phyloP scores from a whole-genome alignment of 2,329 filamentous ascomycete genomes.

The Ophiostoma piceae region DNA sequence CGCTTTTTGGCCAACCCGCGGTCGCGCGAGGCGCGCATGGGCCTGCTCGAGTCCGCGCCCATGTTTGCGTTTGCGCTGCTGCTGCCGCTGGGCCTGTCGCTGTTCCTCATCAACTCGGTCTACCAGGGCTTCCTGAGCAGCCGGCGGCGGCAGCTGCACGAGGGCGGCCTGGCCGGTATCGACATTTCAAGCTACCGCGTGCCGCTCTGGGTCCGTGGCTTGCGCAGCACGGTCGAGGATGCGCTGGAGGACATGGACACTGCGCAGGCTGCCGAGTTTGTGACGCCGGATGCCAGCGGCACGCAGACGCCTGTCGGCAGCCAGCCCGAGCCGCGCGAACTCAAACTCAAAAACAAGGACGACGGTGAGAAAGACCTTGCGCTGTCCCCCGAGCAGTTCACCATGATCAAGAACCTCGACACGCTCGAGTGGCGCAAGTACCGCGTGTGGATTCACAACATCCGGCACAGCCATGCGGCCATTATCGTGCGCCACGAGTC shows the following conservation, averaged over 20 bases:
- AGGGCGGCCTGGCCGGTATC: constrained; percentile 62
- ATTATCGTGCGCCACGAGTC: constrained; percentile 75
- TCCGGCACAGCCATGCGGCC: constrained; percentile 78
- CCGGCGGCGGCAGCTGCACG: constrained; percentile 69
- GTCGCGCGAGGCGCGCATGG: constrained; percentile 21
- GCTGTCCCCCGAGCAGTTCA: constrained; percentile 72
- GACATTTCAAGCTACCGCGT: constrained; percentile 67
- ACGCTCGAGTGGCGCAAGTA: constrained; percentile 59
- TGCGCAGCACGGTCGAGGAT: constrained; percentile 70
- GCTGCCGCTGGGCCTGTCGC: constrained; percentile 64
- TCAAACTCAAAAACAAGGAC: background rate
- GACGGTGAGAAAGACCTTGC: constrained; percentile 57
- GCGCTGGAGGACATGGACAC: constrained; percentile 69
- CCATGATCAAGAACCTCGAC: constrained; percentile 75
- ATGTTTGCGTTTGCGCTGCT: constrained; percentile 62
- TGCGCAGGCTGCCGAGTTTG: constrained; percentile 64
- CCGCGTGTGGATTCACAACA: constrained; percentile 69
- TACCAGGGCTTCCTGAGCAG: constrained; percentile 72
- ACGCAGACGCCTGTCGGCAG: background rate
- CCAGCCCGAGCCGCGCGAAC: background rate
- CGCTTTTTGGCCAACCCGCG: constrained; percentile 23
- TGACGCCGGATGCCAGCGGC: constrained; percentile 45
- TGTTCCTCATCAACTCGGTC: constrained; percentile 69
- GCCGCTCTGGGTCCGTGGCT: constrained; percentile 68
- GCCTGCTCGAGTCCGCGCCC: constrained; percentile 36